Evolutionary conservation across 257 asterid species (phyloP).

Genomic region (Przewalskia tangutica): DNA sequence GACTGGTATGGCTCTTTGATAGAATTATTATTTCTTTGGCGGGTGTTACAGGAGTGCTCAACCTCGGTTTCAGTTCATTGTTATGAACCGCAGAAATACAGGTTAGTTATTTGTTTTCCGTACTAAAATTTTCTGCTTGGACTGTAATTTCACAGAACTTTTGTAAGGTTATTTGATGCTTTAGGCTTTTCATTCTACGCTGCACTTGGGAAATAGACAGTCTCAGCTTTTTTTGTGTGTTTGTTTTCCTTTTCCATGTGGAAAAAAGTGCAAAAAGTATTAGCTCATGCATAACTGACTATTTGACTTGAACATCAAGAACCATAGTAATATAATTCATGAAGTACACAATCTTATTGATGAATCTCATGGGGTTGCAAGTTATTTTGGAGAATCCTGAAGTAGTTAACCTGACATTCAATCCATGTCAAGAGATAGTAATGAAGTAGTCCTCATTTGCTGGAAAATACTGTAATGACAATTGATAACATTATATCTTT

Average conservation of each 20-base stretch:
- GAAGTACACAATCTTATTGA: not conserved
- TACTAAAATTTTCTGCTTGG: not conserved
- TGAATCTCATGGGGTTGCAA: not conserved
- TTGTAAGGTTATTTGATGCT: not conserved
- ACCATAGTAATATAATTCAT: not conserved
- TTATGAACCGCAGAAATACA: slow-evolving; percentile 50
- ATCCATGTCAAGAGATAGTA: not conserved
- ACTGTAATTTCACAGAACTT: not conserved
- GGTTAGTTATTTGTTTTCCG: slow-evolving; percentile 26
- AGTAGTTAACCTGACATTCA: not conserved
- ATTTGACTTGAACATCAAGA: not conserved
- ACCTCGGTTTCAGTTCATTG: slow-evolving; percentile 62
- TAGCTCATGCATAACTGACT: not conserved
- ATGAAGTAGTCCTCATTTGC: not conserved
- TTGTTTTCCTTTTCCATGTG: not conserved
- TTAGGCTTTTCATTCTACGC: not conserved
- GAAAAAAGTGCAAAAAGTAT: not conserved
- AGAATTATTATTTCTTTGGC: not conserved
- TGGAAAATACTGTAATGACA: not conserved
- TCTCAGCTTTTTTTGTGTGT: not conserved
- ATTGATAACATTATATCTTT: not conserved
- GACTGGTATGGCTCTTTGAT: not conserved
- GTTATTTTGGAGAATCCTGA: not conserved
- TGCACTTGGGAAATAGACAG: not conserved
- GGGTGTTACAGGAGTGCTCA: slow-evolving; percentile 44